Evolutionary conservation across 169 alveolate species (phyloP), one percentile per base, ranked within the genome.

Genomic region (Theileria annulata): DNA sequence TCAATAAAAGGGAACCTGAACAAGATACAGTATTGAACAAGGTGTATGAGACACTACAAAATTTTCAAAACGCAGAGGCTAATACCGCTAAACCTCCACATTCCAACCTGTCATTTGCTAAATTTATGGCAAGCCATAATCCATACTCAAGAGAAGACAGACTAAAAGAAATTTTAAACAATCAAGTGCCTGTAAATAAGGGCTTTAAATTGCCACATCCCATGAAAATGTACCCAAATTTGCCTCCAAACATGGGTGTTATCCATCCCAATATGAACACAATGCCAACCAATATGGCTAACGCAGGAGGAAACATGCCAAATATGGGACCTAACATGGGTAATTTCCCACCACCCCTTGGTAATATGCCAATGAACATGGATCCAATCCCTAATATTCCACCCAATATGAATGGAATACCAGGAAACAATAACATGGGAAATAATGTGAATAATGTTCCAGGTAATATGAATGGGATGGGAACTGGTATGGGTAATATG

Each of bases 11-110:
- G 35, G 69, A 23, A 33, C 63, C 75, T 12, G 75, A 49, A 12
- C 47, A 47, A 28, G 75, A 68, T 10, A n/a, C 58, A 68, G 33
- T 68, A 19, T 27, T 69, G 49, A 21, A 19, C 23, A 49, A 58
- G 73, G 30, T 31, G 5, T 71, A 49, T 31, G 59, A 71, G 56
- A 71, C 79, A n/a, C 64, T 47, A 56, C 37, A 42, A 19, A 68
- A 28, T 33, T 60, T 60, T 33, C 69, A 60, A n/a, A 60, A 60
- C 69, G 17, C 69, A 33, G 69, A 60, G 27, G 63, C 69, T 13
- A 33, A n/a, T 9, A 33, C 37, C 69, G 9, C 2, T 23, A n/a
- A 60, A 13, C 23, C 31, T 17, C 31, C 48, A 17, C 3, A 6
- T 4, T 1, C n/a, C 69, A n/a, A 56, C 8, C 3, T 23, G 12